Evolutionary conservation across 257 asterid species (phyloP).

Genomic region (Lithospermum erythrorhizon): DNA sequence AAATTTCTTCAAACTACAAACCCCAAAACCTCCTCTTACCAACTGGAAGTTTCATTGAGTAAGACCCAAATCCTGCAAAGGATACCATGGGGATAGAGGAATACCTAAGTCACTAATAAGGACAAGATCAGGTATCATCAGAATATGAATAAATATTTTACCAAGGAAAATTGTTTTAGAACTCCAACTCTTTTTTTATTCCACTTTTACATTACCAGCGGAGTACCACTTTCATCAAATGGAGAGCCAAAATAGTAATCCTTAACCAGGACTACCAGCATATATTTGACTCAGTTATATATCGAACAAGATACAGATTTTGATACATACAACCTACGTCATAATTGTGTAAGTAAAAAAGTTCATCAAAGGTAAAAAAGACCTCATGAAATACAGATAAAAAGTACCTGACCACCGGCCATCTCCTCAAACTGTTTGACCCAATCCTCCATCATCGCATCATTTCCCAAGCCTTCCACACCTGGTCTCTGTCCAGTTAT

Average conservation of each 20-base stretch:
- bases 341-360: neutral
- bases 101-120: neutral
- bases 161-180: neutral
- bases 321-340: neutral
- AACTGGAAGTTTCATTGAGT: too few species aligned
- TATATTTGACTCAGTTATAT: neutral
- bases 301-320: neutral
- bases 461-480: slow-evolving; percentile 47
- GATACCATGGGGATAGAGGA: neutral
- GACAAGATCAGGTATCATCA: neutral
- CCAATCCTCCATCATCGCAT: slow-evolving; percentile 90
- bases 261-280: neutral
- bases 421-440: slow-evolving; percentile 97
- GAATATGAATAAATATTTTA: neutral
- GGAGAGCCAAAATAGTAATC: neutral
- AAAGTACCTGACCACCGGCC: slow-evolving; percentile 79
- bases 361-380: neutral
- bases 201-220: neutral
- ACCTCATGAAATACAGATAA: neutral
- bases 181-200: neutral
- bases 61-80: too few species aligned
- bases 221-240: neutral
- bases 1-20: too few species aligned
- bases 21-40: too few species aligned
- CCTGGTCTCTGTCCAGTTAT: slow-evolving; percentile 41